Base-by-base conservation (phyloP, 139 green algal species). In the Gonium pectorale region DNA sequence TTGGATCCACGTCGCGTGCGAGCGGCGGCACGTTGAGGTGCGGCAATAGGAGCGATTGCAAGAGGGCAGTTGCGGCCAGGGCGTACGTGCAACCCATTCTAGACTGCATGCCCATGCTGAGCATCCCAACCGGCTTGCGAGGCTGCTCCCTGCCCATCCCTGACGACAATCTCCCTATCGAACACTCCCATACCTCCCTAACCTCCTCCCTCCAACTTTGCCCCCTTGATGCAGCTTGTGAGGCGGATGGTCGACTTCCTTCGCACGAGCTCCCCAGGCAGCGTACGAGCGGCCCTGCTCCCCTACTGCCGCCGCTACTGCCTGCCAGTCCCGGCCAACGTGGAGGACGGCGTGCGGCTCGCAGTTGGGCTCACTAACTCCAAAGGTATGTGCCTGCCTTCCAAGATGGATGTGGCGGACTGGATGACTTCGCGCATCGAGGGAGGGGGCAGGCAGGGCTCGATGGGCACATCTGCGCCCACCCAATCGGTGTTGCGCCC, bases 351-450 rank as follows among this genome's bases (percentile, higher is more conserved):
- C 8, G 56, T 81, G 38, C 73, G 35, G 54, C 24, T 81, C 8
- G 73, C 73, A 22, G 73, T 67, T 11, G 31, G 46, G 27, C 54
- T 81, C 54, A 29, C 56, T 29, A 68, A 81, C 56, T 59, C 13
- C 54, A 69, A 69, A 41, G 73, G 73, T 69, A 44, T 43, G 33
- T 17, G 15, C 4, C 17, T 46, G 31, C 33, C 13, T 26, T 13
- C 49, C 13, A 56, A 13, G 49, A 13, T 56, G 17, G 13, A 56
- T 56, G 8, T 46, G 31, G 19, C 9, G 1, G 8, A 8, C n/a
- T 69, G n/a, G 63, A n/a, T 69, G 63, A 33, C 54, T 64, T 64
- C 54, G 9, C 54, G 49, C 49, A 56, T 26, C 13, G 49, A 13
- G 49, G 13, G 13, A 56, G 13, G 17, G 17, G 13, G 13, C 13